Evolutionary conservation across 2,329 filamentous ascomycete species (phyloP).

Genomic region (Eurotiales sp.): DNA sequence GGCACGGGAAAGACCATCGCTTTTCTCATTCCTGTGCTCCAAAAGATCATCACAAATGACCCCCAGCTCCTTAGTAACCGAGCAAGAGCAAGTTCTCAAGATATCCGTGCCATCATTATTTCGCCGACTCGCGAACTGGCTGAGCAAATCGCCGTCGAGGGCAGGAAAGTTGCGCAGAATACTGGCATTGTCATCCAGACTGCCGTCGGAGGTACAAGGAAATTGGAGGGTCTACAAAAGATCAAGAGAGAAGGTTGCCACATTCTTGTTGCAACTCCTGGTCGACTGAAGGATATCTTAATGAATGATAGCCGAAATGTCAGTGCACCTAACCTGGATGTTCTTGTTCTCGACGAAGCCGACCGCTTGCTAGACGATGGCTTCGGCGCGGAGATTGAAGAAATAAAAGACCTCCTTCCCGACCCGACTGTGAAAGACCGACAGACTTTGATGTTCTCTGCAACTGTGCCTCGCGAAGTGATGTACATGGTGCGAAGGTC

Average conservation of each 20-base stretch:
- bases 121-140: conserved; percentile 62
- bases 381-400: conserved; percentile 62
- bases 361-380: conserved; percentile 64
- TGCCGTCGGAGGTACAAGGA: conserved; percentile 90
- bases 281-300: conserved; percentile 78
- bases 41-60: conserved; percentile 66
- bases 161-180: conserved; percentile 59
- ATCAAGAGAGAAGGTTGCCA: conserved; percentile 78
- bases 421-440: conserved; percentile 60
- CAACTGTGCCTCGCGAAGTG: conserved; percentile 82
- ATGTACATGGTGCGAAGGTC: conserved; percentile 72
- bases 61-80: conserved; percentile 48
- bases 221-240: conserved; percentile 61
- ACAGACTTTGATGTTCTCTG: conserved; percentile 93
- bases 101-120: conserved; percentile 59
- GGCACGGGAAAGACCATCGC: conserved; percentile 96
- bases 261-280: conserved; percentile 84
- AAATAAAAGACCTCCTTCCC: conserved; percentile 63
- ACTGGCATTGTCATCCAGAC: conserved; percentile 68
- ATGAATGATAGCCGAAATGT: conserved; percentile 62
- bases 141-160: conserved; percentile 67
- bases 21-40: conserved; percentile 81
- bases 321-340: conserved; percentile 57
- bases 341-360: conserved; percentile 63
- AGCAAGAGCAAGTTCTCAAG: conserved; percentile 31